Conservation (phyloP, 148 eudicot species). For the Rhododendron ovatum region DNA sequence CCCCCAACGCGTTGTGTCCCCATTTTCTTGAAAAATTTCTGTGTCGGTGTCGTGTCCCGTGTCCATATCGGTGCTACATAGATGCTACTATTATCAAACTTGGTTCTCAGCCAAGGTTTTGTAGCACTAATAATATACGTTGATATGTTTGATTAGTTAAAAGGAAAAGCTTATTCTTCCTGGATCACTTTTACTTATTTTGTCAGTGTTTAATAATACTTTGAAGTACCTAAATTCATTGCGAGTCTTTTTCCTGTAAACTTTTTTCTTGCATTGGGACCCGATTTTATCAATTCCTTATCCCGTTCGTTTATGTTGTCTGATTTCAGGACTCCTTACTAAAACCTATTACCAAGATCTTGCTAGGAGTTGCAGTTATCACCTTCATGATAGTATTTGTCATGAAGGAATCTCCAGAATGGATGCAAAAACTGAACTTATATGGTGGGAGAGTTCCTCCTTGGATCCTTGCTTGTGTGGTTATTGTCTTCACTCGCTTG, state of each 20-base stretch:
- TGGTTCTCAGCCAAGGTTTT: not conserved
- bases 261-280: not conserved
- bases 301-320: not conserved
- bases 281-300: not conserved
- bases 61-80: not conserved
- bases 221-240: not conserved
- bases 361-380: constrained; percentile 53
- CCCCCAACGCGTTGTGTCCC: not conserved
- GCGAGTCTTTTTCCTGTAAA: not conserved
- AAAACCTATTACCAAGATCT: constrained; percentile 71
- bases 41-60: not conserved
- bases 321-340: constrained; percentile 68
- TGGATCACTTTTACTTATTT: not conserved
- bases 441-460: constrained; percentile 66
- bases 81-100: not conserved
- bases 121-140: not conserved
- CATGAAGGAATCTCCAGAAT: constrained; percentile 54
- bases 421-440: constrained; percentile 61
- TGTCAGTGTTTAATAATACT: not conserved
- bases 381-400: constrained; percentile 58
- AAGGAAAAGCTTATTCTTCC: not conserved
- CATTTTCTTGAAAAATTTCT: not conserved
- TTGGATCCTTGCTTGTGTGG: constrained; percentile 80
- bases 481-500: constrained; percentile 82
- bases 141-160: not conserved